phyloP scores from a whole-genome alignment of 306 rosid species.

The Hippophae rhamnoides region DNA sequence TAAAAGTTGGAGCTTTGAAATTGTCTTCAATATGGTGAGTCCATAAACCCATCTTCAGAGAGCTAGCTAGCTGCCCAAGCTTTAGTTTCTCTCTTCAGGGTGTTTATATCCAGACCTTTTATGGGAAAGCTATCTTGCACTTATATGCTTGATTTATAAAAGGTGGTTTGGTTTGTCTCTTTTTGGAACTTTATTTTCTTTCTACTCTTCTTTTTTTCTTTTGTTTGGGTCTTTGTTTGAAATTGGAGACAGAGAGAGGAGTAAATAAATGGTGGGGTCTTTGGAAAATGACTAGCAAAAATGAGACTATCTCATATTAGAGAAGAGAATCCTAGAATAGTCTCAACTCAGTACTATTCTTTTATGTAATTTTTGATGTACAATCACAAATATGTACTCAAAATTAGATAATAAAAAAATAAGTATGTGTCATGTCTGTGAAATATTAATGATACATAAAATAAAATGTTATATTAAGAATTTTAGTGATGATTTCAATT shows the following conservation, averaged over 20 bases:
- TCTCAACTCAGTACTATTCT: conserved; percentile 7
- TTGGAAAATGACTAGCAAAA: no score
- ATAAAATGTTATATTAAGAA: no score
- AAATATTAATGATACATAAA: no score
- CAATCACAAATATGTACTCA: no score
- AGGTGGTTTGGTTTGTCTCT: conserved; percentile 48
- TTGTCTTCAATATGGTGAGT: conserved; percentile 35
- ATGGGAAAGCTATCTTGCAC: conserved; percentile 19
- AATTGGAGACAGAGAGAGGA: conserved; percentile 33
- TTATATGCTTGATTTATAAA: conserved; percentile 24
- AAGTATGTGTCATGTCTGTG: no score
- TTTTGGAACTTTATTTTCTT: conserved; percentile 22
- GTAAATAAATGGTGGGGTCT: conserved; percentile 41
- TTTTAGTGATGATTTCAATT: no score
- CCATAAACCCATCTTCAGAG: conserved; percentile 55
- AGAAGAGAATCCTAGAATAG: conserved; percentile 68
- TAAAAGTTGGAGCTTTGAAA: conserved; percentile 68
- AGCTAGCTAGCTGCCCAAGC: conserved; percentile 1
- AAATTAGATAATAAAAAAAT: no score
- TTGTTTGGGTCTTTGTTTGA: conserved; percentile 36
- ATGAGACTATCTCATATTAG: conserved; percentile 10
- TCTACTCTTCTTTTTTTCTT: conserved; percentile 15
- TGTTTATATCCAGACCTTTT: conserved; percentile 37
- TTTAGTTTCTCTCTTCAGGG: no score
- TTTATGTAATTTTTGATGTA: no score